Base-by-base conservation (phyloP, 345 rosid genomes). In the Leavenworthia alabamica region DNA sequence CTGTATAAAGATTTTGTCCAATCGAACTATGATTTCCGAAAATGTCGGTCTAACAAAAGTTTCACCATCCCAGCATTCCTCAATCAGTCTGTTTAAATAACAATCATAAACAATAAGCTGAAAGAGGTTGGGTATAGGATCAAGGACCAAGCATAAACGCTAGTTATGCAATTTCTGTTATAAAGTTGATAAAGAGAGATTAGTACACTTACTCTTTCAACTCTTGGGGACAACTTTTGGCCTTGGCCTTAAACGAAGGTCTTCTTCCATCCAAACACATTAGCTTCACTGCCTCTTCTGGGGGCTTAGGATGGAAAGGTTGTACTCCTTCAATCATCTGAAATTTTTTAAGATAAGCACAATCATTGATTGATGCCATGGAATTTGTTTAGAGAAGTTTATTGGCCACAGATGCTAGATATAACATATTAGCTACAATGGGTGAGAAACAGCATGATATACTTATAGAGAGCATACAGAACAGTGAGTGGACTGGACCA, bases 301-400 rank as follows among this genome's bases (percentile, higher is more conserved):
- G 78, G 33, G 90, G 62, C 64, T 73, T 87, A 24, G 88, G 86
- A 76, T 84, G 80, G 78, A 93, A 89, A 69, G 97, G 99, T 50
- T 65, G 82, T 14, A 79, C 77, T 75, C 97, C 99, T 70, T 93
- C 97, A 46, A 89, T 77, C 97, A 89, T 93, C 99, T 93, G 77
- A 55, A 7, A 0, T 13, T 8, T 42, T 41, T 39, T 17, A 64
- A 50, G 28, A 49, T 24, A 43, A 51, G 22, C 11, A 5, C 12
- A 50, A 17, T 70, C 19, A 62, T 13, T 11, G 4, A 16, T 62
- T 46, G 20, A 29, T 55, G 17, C 64, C 13, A 11, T 23, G 28
- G 31, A 29, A 42, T 35, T 31, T 39, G 36, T 37, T 37, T 47
- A 36, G 36, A 37, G 33, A 44, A 54, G 50, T 32, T 53, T 54